Percentiles rank a stretch among this genome's conserved stretches.
phyloP scores from a whole-genome alignment of 208 protist species.

The Trichomonas gallinae region DNA sequence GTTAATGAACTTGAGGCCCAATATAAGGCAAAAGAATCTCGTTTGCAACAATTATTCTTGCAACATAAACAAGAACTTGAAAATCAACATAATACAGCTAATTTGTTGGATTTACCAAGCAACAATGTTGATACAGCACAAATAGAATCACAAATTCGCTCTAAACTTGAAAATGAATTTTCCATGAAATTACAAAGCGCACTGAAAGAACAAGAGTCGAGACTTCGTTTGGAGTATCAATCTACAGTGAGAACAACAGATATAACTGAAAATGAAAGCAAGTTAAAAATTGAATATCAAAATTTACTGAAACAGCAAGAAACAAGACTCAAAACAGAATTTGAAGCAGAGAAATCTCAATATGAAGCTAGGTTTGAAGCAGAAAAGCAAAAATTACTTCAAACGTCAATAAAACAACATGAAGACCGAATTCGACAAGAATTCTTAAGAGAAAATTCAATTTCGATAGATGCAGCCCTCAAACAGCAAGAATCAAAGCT shows the following conservation, averaged over 20 bases:
- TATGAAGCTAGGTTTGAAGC: too few relatives aligned
- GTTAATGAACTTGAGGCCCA: neutral
- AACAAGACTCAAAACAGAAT: neutral
- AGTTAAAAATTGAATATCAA: neutral
- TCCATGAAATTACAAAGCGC: neutral
- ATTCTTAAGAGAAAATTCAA: neutral
- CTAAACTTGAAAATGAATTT: neutral
- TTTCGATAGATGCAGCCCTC: neutral
- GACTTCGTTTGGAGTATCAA: neutral
- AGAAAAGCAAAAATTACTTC: too few relatives aligned
- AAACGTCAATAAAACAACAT: too few relatives aligned
- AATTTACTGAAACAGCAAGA: neutral
- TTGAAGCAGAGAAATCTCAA: neutral
- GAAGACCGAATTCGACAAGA: too few relatives aligned
- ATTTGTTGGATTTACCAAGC: neutral
- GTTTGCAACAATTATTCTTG: neutral
- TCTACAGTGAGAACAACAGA: neutral
- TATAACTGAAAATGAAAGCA: neutral
- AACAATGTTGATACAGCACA: neutral
- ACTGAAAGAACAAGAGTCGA: neutral
- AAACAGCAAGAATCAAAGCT: neutral
- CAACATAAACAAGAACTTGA: neutral
- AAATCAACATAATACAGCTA: neutral
- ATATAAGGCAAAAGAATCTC: neutral
- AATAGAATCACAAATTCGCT: neutral